These are phyloP conservation scores for Amaranthus cruentus DNA, from an alignment of 148 eudicot species.

Conservation along the genomic window DNA sequence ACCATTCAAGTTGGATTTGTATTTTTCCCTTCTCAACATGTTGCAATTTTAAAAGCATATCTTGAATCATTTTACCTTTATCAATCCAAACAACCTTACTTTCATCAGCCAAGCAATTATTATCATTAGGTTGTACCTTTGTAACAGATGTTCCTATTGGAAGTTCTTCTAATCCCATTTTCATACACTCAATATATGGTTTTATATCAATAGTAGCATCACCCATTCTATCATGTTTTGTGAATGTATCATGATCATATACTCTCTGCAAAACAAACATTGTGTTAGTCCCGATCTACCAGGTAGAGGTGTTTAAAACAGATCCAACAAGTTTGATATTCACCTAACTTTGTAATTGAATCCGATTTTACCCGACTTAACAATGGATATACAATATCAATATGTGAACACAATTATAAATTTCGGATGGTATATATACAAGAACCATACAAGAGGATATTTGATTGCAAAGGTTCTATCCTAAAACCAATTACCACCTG, in stretches of 20 bases:
- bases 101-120: conserved; percentile 35
- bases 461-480: no score
- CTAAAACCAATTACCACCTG: no score
- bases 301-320: no score
- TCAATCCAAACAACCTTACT: conserved; percentile 36
- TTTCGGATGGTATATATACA: no score
- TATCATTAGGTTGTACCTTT: conserved; percentile 27
- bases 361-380: no score
- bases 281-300: no score
- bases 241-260: conserved; percentile 32
- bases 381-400: no score
- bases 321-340: no score
- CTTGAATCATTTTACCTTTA: conserved; percentile 36
- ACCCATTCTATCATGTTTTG: conserved; percentile 38
- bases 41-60: conserved; percentile 28
- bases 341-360: no score
- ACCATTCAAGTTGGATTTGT: conserved; percentile 34
- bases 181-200: conserved; percentile 35
- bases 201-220: conserved; percentile 29
- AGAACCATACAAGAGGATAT: no score
- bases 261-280: conserved; percentile 18
- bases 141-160: conserved; percentile 34
- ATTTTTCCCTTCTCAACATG: conserved; percentile 35
- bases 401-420: no score
- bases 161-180: conserved; percentile 33